phyloP scores from a whole-genome alignment of 2,329 filamentous ascomycete genomes.

The Emmonsiellopsis sp. region DNA sequence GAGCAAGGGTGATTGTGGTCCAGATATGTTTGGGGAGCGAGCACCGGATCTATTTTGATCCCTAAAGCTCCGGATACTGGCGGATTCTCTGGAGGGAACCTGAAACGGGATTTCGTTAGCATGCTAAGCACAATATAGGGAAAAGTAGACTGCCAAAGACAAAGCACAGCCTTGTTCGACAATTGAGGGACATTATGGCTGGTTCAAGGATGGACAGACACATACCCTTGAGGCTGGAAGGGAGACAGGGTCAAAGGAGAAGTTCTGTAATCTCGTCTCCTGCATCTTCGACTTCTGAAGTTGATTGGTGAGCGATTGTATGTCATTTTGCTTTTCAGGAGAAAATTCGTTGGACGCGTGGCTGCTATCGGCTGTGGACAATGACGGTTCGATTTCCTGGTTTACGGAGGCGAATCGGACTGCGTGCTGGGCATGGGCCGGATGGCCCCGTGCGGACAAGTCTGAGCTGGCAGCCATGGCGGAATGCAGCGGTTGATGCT shows the following conservation, averaged over 20 bases:
- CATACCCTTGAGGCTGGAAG: constrained; percentile 51
- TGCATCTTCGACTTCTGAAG: constrained; percentile 70
- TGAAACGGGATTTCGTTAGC: constrained; percentile 13
- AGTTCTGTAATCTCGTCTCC: constrained; percentile 73
- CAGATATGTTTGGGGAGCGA: constrained; percentile 57
- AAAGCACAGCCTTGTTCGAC: background rate
- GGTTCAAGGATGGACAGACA: constrained; percentile 9
- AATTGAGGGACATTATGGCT: background rate
- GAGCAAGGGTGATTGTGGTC: constrained; percentile 78
- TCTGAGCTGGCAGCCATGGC: constrained; percentile 19
- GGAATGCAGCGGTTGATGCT: constrained; percentile 14
- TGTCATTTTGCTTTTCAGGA: constrained; percentile 49
- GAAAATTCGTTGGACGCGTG: background rate
- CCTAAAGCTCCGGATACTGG: constrained; percentile 48
- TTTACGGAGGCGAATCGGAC: constrained; percentile 66
- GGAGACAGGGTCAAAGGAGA: constrained; percentile 83
- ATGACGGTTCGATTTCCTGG: constrained; percentile 56
- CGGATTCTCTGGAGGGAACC: constrained; percentile 44
- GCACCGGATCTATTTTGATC: constrained; percentile 54
- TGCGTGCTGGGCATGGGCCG: constrained; percentile 31
- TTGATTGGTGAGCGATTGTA: constrained; percentile 62
- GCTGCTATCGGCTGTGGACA: constrained; percentile 21
- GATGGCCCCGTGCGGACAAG: constrained; percentile 4
- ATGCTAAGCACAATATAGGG: background rate
- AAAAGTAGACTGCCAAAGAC: background rate